Conservation (phyloP, 768 basidiomycete genomes). For the Termitomyces titanicus region DNA sequence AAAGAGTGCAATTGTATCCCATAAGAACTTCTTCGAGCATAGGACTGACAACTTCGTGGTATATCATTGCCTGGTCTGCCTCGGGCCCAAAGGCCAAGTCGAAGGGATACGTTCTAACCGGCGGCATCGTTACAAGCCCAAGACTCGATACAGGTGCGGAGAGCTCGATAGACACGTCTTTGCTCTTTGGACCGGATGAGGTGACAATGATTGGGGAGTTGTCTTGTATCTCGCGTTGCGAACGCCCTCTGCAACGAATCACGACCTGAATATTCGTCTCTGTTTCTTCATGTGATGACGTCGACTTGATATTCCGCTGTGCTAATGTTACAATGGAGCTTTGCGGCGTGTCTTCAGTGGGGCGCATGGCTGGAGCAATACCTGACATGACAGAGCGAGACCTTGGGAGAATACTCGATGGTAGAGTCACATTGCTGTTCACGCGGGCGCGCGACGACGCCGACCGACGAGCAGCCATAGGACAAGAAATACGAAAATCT, state of each 20-base stretch:
- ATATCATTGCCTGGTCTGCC: slow-evolving; percentile 92
- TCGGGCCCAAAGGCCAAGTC: slow-evolving; percentile 96
- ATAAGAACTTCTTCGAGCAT: slow-evolving; percentile 91
- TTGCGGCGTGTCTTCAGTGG: slow-evolving; percentile 16
- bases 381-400: slow-evolving; percentile 49
- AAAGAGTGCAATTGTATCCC: slow-evolving; percentile 97
- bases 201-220: slow-evolving; percentile 86
- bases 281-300: slow-evolving; percentile 34
- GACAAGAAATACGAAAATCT: not conserved
- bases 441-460: slow-evolving; percentile 44
- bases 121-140: slow-evolving; percentile 71
- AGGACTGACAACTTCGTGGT: slow-evolving; percentile 88
- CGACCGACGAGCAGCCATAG: slow-evolving; percentile 66
- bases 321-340: slow-evolving; percentile 2
- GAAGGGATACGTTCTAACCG: slow-evolving; percentile 86
- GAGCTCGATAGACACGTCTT: slow-evolving; percentile 79
- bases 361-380: slow-evolving; percentile 32
- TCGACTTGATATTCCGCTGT: slow-evolving; percentile 15
- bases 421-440: slow-evolving; percentile 25
- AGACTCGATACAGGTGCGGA: slow-evolving; percentile 64
- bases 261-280: slow-evolving; percentile 94
- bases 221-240: slow-evolving; percentile 79
- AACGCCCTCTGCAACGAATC: slow-evolving; percentile 83
- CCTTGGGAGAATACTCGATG: slow-evolving; percentile 28
- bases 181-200: slow-evolving; percentile 70